These are phyloP conservation scores for Fragaria nilgerrensis DNA, from an alignment of 306 rosid genomes.

Conservation along the genomic window DNA sequence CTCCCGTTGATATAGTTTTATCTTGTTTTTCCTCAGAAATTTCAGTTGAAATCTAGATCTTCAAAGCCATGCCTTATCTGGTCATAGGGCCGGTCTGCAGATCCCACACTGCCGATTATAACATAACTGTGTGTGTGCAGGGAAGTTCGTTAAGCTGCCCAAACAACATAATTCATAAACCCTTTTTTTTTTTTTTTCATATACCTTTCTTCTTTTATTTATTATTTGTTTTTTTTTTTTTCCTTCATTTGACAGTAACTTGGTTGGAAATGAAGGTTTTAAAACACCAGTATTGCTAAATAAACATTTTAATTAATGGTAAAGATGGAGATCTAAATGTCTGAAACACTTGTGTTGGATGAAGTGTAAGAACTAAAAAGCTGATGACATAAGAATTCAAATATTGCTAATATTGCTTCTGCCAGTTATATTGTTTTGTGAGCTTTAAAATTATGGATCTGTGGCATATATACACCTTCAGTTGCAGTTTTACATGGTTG, in stretches of 20 bases:
- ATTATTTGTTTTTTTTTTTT: too few relatives aligned
- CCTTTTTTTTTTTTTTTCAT: neutral
- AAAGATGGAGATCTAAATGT: neutral
- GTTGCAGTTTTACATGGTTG: neutral
- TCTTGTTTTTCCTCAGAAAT: neutral
- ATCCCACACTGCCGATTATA: neutral
- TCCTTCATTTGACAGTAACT: neutral
- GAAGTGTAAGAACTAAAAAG: neutral
- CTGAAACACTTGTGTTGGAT: neutral
- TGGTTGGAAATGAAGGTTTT: neutral
- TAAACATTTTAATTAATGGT: neutral
- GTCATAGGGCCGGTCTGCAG: conserved; percentile 4
- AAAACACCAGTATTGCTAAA: neutral
- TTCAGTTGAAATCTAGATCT: neutral
- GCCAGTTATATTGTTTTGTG: neutral
- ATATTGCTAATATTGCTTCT: neutral
- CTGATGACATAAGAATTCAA: neutral
- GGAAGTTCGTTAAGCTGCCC: neutral
- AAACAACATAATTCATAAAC: neutral
- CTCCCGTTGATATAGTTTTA: neutral
- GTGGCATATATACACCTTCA: neutral
- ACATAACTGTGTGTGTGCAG: neutral
- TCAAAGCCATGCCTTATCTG: conserved; percentile 1
- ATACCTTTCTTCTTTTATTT: too few relatives aligned
- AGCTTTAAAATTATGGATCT: neutral